Evolutionary conservation across 2,329 filamentous ascomycete species (phyloP).

Genomic region (Cercospora sp.): DNA sequence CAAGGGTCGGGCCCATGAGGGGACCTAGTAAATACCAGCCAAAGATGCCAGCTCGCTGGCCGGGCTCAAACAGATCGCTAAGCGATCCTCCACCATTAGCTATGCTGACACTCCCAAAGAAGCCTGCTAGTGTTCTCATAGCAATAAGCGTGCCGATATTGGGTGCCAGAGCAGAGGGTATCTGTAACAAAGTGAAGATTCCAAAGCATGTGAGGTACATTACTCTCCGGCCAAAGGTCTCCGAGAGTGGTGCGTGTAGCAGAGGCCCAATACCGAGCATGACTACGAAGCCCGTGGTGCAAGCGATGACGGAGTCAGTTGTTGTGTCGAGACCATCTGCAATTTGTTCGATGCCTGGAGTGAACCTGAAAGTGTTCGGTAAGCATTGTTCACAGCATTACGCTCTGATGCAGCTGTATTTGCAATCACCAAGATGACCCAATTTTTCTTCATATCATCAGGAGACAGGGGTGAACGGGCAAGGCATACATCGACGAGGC

Average conservation of each 20-base stretch:
- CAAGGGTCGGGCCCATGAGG: conserved; percentile 45
- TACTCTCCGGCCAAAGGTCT: conserved; percentile 50
- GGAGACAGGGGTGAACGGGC: neutral
- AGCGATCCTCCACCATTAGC: conserved; percentile 56
- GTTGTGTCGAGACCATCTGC: conserved; percentile 49
- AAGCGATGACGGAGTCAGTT: conserved; percentile 48
- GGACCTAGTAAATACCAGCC: conserved; percentile 50
- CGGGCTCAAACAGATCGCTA: conserved; percentile 53
- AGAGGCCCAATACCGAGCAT: conserved; percentile 53
- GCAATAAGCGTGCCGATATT: conserved; percentile 50
- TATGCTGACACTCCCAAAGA: conserved; percentile 54
- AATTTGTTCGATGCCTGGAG: conserved; percentile 53
- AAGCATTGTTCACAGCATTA: neutral
- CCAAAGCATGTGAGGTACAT: conserved; percentile 51
- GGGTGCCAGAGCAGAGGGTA: conserved; percentile 50
- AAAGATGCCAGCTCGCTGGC: conserved; percentile 49
- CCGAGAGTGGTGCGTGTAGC: conserved; percentile 47
- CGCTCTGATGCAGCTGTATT: neutral
- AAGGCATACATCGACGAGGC: conserved; percentile 47
- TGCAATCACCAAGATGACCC: neutral
- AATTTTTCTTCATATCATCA: neutral
- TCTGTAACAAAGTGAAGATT: conserved; percentile 50
- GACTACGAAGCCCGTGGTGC: conserved; percentile 54
- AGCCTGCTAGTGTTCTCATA: conserved; percentile 50
- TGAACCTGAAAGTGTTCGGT: conserved; percentile 40